phyloP scores from a whole-genome alignment of 805 yeast genomes.

The Candida koratica region DNA sequence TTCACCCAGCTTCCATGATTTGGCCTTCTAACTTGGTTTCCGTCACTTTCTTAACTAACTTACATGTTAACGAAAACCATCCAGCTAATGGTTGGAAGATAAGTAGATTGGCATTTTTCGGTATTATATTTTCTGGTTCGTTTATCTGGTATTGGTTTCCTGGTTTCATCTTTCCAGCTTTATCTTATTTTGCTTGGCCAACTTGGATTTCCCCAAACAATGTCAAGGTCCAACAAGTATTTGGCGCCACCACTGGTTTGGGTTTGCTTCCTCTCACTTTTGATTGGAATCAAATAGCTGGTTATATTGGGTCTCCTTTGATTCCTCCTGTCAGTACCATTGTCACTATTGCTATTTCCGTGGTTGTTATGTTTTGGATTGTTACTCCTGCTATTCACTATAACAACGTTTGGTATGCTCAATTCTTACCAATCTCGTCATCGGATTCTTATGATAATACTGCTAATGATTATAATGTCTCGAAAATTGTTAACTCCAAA shows the following conservation, averaged over 20 bases:
- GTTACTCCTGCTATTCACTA: constrained; percentile 54
- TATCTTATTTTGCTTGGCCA: constrained; percentile 60
- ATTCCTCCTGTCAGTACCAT: constrained; percentile 52
- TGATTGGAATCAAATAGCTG: constrained; percentile 47
- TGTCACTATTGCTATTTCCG: constrained; percentile 17
- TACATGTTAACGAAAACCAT: constrained; percentile 46
- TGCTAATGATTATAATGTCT: constrained; percentile 47
- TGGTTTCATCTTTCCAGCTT: constrained; percentile 53
- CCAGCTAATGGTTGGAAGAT: constrained; percentile 40
- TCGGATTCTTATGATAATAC: constrained; percentile 49
- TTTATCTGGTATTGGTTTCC: constrained; percentile 60
- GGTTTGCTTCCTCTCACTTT: constrained; percentile 54
- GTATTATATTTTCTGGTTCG: constrained; percentile 19
- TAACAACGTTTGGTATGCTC: constrained; percentile 55
- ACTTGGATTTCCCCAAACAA: constrained; percentile 65
- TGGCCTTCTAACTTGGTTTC: constrained; percentile 70
- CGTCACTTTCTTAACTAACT: constrained; percentile 32
- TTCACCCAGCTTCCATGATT: constrained; percentile 60
- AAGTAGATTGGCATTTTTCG: constrained; percentile 15
- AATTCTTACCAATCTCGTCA: constrained; percentile 51
- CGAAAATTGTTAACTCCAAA: constrained; percentile 40
- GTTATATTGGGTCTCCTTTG: constrained; percentile 58
- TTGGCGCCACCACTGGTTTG: constrained; percentile 59
- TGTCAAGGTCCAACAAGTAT: constrained; percentile 58
- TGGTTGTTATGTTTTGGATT: constrained; percentile 44